These are phyloP conservation scores for Pythium coloratum DNA, from an alignment of 352 stramenopile genomes.

Conservation along the genomic window DNA sequence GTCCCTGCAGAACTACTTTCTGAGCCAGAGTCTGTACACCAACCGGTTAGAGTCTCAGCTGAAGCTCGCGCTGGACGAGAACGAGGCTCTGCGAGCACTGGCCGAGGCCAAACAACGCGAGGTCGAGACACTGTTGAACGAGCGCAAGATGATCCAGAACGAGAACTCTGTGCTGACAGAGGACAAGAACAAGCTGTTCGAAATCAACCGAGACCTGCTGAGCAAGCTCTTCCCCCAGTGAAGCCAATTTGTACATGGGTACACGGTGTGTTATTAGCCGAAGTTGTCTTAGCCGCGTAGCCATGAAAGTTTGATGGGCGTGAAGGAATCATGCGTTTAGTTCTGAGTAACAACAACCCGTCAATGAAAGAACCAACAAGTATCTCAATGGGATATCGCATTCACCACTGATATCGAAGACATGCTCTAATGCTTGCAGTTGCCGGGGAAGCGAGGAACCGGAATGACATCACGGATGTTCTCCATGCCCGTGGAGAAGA, in stretches of 20 bases:
- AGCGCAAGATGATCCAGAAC: constrained; percentile 63
- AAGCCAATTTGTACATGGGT: constrained; percentile 13
- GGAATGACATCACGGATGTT: constrained; percentile 99
- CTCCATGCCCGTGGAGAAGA: constrained; percentile 97
- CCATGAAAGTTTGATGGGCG: neutral
- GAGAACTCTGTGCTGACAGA: constrained; percentile 67
- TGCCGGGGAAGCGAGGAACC: constrained; percentile 95
- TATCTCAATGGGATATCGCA: neutral
- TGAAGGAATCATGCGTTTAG: constrained; percentile 9
- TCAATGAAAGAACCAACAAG: neutral
- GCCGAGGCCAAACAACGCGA: constrained; percentile 57
- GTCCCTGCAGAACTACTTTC: constrained; percentile 70
- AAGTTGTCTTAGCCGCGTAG: neutral
- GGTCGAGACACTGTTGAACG: constrained; percentile 47
- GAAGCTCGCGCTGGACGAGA: constrained; percentile 66
- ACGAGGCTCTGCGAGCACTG: constrained; percentile 51
- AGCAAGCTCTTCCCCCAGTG: constrained; percentile 69
- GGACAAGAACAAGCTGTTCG: constrained; percentile 80
- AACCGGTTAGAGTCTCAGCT: constrained; percentile 75
- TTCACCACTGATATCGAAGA: neutral
- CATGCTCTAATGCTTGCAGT: constrained; percentile 68
- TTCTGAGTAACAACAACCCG: constrained; percentile 9
- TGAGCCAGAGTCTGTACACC: constrained; percentile 68
- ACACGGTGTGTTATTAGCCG: neutral
- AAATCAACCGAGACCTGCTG: constrained; percentile 73